A percentile compares a stretch with the other conserved stretches of the same genome.
phyloP scores from a whole-genome alignment of 169 alveolate species.

The Plasmodium fragile region DNA sequence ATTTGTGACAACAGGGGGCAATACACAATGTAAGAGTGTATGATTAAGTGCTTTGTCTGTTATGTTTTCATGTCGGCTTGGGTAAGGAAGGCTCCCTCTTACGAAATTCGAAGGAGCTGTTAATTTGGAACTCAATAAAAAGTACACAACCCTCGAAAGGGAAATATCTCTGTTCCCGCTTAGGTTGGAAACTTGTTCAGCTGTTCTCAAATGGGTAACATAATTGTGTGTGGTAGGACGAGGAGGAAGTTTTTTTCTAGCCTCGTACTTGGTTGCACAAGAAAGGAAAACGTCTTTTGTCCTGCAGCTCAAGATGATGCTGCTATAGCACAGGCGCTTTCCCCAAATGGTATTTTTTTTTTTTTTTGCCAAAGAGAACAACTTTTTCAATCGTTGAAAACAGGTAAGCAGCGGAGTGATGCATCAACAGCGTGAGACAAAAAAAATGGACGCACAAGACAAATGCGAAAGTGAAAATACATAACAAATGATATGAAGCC shows the following conservation, averaged over 20 bases:
- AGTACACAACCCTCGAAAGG: not conserved
- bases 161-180: not conserved
- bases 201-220: not conserved
- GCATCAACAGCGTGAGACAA: not conserved
- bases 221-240: not conserved
- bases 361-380: not conserved
- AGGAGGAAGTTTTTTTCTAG: not conserved
- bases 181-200: not conserved
- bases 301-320: not conserved
- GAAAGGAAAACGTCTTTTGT: not conserved
- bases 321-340: not conserved
- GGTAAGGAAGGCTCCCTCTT: not conserved
- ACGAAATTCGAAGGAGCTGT: not conserved
- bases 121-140: not conserved
- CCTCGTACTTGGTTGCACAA: not conserved
- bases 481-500: not conserved
- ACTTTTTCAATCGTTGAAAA: not conserved
- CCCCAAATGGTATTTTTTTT: not conserved
- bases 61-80: not conserved
- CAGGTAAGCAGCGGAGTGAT: not conserved
- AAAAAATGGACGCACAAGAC: not conserved
- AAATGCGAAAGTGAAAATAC: not conserved
- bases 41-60: not conserved
- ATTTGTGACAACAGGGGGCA: not conserved
- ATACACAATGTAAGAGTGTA: not conserved